These are phyloP conservation scores for Phytophthora crassamura DNA, from an alignment of 352 stramenopile species.

Conservation along the genomic window DNA sequence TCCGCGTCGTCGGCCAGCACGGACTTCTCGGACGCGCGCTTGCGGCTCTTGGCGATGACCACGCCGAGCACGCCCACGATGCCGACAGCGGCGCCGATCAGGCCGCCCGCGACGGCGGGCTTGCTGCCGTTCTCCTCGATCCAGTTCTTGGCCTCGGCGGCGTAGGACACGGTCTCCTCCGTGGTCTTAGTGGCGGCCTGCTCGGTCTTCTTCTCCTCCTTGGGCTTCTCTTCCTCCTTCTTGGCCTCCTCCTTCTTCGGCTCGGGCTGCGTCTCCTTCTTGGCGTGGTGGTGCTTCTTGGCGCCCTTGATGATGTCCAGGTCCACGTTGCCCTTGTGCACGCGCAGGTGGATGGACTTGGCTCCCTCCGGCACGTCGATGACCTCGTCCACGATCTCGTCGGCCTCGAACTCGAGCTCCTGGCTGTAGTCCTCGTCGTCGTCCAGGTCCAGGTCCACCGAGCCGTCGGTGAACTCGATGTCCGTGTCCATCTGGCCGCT, in stretches of 20 bases:
- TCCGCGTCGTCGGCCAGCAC: conserved; percentile 43
- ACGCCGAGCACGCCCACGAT: conserved; percentile 54
- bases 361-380: conserved; percentile 57
- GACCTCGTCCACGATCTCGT: conserved; percentile 49
- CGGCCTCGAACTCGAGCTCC: conserved; percentile 51
- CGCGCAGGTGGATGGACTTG: conserved; percentile 54
- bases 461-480: conserved; percentile 41
- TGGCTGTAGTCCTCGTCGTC: conserved; percentile 59
- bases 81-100: conserved; percentile 54
- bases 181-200: conserved; percentile 23
- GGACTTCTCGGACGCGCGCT: conserved; percentile 50
- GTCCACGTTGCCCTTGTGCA: conserved; percentile 58
- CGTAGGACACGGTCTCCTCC: conserved; percentile 47
- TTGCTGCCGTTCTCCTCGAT: conserved; percentile 47
- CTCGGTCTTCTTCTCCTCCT: conserved; percentile 27
- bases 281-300: conserved; percentile 14
- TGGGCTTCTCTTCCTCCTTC: conserved; percentile 13
- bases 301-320: conserved; percentile 58
- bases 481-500: conserved; percentile 41
- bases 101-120: conserved; percentile 42
- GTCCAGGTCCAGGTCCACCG: conserved; percentile 47
- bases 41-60: conserved; percentile 55
- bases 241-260: conserved; percentile 34
- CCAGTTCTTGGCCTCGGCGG: conserved; percentile 50
- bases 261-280: conserved; percentile 26